Evolutionary conservation across 768 basidiomycete genomes (phyloP).

Genomic region (Gloeostereum incarnatum): DNA sequence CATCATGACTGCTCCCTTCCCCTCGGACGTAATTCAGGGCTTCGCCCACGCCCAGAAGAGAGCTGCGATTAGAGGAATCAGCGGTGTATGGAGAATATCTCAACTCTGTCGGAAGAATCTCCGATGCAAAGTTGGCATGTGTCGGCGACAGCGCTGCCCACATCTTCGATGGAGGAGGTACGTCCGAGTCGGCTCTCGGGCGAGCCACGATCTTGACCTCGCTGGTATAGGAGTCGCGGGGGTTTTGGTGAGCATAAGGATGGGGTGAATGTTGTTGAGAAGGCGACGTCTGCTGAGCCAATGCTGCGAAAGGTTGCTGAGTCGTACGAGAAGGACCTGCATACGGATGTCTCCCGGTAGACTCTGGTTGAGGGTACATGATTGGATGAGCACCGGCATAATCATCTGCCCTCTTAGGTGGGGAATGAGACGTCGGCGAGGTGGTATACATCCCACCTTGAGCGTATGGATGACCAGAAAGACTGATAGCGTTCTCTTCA

Average conservation of each 20-base stretch:
- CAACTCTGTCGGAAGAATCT: conserved; percentile 34
- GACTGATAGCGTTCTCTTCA: conserved; percentile 19
- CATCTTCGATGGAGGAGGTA: conserved; percentile 37
- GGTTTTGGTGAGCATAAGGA: conserved; percentile 30
- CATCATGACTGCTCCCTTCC: conserved; percentile 11
- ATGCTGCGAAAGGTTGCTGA: no score
- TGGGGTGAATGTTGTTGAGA: conserved; percentile 29
- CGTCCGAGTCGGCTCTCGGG: conserved; percentile 23
- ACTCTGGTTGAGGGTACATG: neutral
- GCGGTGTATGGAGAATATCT: conserved; percentile 37
- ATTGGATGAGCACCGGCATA: conserved; percentile 26
- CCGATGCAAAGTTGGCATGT: conserved; percentile 31
- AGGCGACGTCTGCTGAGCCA: conserved; percentile 27
- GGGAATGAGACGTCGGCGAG: conserved; percentile 7
- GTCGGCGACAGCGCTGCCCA: conserved; percentile 44
- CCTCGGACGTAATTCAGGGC: conserved; percentile 39
- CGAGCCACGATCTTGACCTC: conserved; percentile 22
- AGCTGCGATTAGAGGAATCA: no score
- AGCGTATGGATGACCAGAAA: conserved; percentile 42
- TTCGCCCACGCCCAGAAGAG: conserved; percentile 45
- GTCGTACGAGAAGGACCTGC: neutral
- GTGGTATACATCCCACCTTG: conserved; percentile 26
- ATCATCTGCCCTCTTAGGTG: conserved; percentile 12
- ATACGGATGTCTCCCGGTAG: neutral
- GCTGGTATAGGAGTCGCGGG: conserved; percentile 24